These are phyloP conservation scores for Russula brevipes DNA, from an alignment of 768 basidiomycete genomes.

Conservation along the genomic window DNA sequence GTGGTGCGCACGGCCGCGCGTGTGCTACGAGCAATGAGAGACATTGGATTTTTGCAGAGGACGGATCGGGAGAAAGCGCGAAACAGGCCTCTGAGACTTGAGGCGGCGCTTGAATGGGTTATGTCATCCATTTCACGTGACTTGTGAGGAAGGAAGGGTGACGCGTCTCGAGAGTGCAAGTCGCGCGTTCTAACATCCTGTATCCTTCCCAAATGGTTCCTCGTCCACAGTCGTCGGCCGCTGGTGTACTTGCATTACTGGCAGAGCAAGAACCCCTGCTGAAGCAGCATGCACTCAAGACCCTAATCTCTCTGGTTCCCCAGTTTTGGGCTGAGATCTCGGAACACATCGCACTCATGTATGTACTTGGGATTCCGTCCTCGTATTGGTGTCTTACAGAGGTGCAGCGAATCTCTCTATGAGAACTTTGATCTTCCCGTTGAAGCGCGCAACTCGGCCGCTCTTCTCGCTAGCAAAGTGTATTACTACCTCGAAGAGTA, in stretches of 20 bases:
- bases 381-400: slow-evolving; percentile 11
- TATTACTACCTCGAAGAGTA: slow-evolving; percentile 96
- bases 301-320: slow-evolving; percentile 77
- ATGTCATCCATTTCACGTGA: slow-evolving; percentile 14
- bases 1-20: slow-evolving; percentile 46
- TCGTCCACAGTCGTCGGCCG: slow-evolving; percentile 74
- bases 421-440: slow-evolving; percentile 74
- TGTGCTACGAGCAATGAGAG: slow-evolving; percentile 41
- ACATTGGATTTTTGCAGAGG: slow-evolving; percentile 25
- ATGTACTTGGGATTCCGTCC: slow-evolving; percentile 33
- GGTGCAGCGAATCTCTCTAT: slow-evolving; percentile 76
- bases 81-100: slow-evolving; percentile 2
- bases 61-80: slow-evolving; percentile 14
- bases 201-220: slow-evolving; percentile 49
- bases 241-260: slow-evolving; percentile 87
- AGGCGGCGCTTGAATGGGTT: slow-evolving; percentile 7
- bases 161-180: slow-evolving; percentile 35
- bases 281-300: slow-evolving; percentile 85
- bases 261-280: slow-evolving; percentile 83
- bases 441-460: slow-evolving; percentile 74
- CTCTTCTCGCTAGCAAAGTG: slow-evolving; percentile 93
- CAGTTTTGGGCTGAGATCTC: slow-evolving; percentile 99
- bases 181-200: slow-evolving; percentile 20
- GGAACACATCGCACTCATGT: slow-evolving; percentile 89
- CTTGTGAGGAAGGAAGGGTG: slow-evolving; percentile 25